Conservation (phyloP, 2,329 filamentous ascomycete species). For the Didymella segeticola region DNA sequence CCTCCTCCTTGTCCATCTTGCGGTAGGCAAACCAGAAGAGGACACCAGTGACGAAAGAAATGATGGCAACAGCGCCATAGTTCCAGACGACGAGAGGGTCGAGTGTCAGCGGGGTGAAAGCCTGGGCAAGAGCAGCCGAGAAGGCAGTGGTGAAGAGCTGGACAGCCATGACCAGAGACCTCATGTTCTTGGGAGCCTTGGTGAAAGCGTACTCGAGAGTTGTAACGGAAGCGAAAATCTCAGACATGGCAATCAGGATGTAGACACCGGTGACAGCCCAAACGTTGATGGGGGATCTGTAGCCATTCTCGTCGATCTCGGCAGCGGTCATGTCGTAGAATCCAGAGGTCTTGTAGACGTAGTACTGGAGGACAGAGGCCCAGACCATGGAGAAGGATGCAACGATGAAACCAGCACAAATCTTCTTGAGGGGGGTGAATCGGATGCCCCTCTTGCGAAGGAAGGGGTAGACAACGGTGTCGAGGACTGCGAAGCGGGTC, state of each 20-base stretch:
- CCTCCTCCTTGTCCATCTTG: constrained; percentile 44
- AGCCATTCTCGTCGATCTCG: constrained; percentile 45
- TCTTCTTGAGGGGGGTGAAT: constrained; percentile 79
- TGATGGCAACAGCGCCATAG: constrained; percentile 46
- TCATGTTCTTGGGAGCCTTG: constrained; percentile 73
- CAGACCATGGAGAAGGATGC: constrained; percentile 67
- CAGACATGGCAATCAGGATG: constrained; percentile 62
- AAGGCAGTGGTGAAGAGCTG: constrained; percentile 47
- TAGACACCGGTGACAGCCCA: constrained; percentile 61
- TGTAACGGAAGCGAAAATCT: constrained; percentile 71
- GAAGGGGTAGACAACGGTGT: constrained; percentile 70
- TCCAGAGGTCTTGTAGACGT: constrained; percentile 63
- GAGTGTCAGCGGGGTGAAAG: constrained; percentile 35
- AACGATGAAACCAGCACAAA: constrained; percentile 72
- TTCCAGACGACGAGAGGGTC: constrained; percentile 44
- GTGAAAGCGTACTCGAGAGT: constrained; percentile 76
- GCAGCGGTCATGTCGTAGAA: constrained; percentile 47
- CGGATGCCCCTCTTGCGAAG: constrained; percentile 68
- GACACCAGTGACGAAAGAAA: constrained; percentile 43
- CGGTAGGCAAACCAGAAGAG: constrained; percentile 44
- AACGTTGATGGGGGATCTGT: constrained; percentile 58
- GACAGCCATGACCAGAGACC: constrained; percentile 47
- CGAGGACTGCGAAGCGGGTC: constrained; percentile 56
- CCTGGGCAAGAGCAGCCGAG: constrained; percentile 40
- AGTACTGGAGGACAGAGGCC: constrained; percentile 63